Evolutionary conservation across 106 monocot species (phyloP), one percentile per base, ranked within the genome.

Genomic region (Vanilla planifolia): DNA sequence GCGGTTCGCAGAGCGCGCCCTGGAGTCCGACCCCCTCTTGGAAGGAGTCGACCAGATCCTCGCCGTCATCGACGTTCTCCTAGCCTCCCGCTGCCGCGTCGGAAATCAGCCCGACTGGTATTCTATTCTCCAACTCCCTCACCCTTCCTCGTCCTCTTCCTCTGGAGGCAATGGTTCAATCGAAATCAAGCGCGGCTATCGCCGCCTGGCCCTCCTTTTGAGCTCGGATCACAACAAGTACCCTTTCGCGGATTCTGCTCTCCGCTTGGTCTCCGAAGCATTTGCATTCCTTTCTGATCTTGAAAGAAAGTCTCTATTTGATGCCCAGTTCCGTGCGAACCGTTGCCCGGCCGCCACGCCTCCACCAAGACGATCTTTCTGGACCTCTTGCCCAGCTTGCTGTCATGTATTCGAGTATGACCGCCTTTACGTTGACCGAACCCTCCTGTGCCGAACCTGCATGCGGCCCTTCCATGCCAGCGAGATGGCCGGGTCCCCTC

Each of bases 211-310:
- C 42, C 63, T 86, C 34, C 77, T 86, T 35, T 81, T 86, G 56
- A 67, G 62, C 26, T 74, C 77, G 5, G 58, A 67, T 40, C 59
- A 22, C 23, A 74, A 75, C 62, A 51, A 48, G 15, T 66, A 28
- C 15, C 68, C 61, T 3, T 63, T 65, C 5, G 67, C 78, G 27
- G 76, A 67, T n/a, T 27, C 68, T 8, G 81, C 85, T 24, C 73
- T 75, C 62, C 52, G 51, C 15, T 37, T 78, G 22, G 74, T 86
- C 25, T 28, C 26, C 40, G 78, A 78, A 7, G 80, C 80, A 2
- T 86, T 52, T 66, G 36, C 40, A 52, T 67, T 78, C 29, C 78
- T 86, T 37, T 86, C 81, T 35, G 78, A 86, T 53, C 78, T 78
- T 8, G 8, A 34, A 21, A 81, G 81, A 65, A 75, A 71, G 43